A percentile compares a stretch with the other conserved stretches of the same genome.
These are phyloP conservation scores for Crithidia mellificae DNA, from an alignment of 208 protist genomes.

Conservation along the genomic window DNA sequence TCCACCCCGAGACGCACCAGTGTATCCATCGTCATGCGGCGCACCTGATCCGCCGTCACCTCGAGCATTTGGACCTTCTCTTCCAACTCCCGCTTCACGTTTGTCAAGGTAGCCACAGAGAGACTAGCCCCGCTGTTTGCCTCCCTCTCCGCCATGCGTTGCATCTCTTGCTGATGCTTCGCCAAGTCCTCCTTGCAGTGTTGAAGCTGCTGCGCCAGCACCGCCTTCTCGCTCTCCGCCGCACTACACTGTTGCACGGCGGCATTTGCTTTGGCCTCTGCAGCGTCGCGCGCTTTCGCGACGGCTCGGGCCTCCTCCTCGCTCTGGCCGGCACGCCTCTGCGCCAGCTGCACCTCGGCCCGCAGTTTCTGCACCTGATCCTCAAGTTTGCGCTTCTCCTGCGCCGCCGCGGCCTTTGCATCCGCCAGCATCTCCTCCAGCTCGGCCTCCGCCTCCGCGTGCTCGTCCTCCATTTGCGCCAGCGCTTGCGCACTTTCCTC, in stretches of 20 bases:
- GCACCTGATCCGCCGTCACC: constrained; percentile 24
- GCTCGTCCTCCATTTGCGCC: constrained; percentile 5
- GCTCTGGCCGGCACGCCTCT: not conserved
- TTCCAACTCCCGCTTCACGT: constrained; percentile 23
- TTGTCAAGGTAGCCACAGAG: constrained; percentile 14
- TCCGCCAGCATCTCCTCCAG: constrained; percentile 4
- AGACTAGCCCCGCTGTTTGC: constrained; percentile 11
- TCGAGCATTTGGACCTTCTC: constrained; percentile 30
- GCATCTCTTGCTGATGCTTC: constrained; percentile 20
- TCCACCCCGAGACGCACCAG: constrained; percentile 36
- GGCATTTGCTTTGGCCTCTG: constrained; percentile 5
- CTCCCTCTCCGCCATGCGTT: constrained; percentile 3
- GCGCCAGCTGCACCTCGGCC: not conserved
- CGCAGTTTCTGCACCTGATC: constrained; percentile 1
- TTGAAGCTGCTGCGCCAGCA: constrained; percentile 11
- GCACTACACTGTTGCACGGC: constrained; percentile 3
- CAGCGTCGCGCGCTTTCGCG: not conserved
- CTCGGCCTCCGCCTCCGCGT: constrained; percentile 12
- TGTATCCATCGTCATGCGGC: constrained; percentile 24
- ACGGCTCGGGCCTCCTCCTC: not conserved
- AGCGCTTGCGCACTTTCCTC: not conserved
- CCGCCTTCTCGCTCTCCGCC: not conserved
- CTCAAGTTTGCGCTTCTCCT: constrained; percentile 4
- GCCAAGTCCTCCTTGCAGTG: constrained; percentile 4
- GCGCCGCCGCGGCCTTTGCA: not conserved